Conservation (phyloP, 805 yeast species). For the Metschnikowia amazonensis region DNA sequence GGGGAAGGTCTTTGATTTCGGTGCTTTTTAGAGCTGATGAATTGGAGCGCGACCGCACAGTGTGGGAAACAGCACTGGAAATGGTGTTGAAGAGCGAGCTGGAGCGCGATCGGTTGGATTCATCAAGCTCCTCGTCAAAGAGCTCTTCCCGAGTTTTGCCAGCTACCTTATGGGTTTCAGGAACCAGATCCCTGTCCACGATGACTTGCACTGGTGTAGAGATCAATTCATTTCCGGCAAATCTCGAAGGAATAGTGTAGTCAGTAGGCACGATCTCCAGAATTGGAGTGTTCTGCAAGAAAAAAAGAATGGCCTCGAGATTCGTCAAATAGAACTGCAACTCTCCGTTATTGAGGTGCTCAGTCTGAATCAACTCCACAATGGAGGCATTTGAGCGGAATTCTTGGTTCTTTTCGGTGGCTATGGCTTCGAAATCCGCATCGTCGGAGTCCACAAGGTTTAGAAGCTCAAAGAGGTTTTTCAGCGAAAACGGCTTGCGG, state of each 20-base stretch:
- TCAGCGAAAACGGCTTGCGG: slow-evolving; percentile 1
- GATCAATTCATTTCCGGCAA: slow-evolving; percentile 15
- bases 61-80: slow-evolving; percentile 28
- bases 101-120: slow-evolving; percentile 32
- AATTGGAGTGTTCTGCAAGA: slow-evolving; percentile 34
- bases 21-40: slow-evolving; percentile 24
- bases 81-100: slow-evolving; percentile 38
- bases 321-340: slow-evolving; percentile 38
- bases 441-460: slow-evolving; percentile 6
- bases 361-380: slow-evolving; percentile 24
- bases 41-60: slow-evolving; percentile 31
- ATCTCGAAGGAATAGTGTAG: slow-evolving; percentile 8
- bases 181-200: slow-evolving; percentile 5
- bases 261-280: slow-evolving; percentile 23
- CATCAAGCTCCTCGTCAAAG: slow-evolving; percentile 13
- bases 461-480: slow-evolving; percentile 11
- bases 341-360: slow-evolving; percentile 37
- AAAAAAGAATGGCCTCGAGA: slow-evolving; percentile 39
- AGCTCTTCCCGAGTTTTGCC: slow-evolving; percentile 5
- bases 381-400: slow-evolving; percentile 31
- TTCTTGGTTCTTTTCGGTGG: slow-evolving; percentile 9
- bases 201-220: slow-evolving; percentile 28
- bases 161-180: background rate
- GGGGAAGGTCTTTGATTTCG: slow-evolving; percentile 25
- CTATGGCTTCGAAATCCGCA: slow-evolving; percentile 1